phyloP scores from a whole-genome alignment of 495 filamentous ascomycete genomes.

The Clavariopsis aquatica region DNA sequence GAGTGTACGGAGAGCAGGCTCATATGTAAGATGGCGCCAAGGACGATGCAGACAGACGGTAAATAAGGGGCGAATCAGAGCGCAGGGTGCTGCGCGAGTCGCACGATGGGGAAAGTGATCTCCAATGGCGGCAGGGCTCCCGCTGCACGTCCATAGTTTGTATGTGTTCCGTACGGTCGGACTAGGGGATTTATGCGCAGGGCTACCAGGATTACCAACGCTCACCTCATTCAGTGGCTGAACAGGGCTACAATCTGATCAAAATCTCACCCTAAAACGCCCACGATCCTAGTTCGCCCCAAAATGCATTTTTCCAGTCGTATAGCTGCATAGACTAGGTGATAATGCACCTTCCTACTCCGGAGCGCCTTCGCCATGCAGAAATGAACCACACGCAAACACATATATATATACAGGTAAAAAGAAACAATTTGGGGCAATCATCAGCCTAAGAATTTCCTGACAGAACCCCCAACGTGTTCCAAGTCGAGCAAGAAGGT shows the following conservation, averaged over 20 bases:
- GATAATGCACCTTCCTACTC: background rate
- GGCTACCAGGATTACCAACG: too few relatives aligned
- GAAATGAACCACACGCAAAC: background rate
- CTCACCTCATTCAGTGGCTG: too few relatives aligned
- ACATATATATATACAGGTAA: constrained; percentile 6
- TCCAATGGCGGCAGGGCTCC: background rate
- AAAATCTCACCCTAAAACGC: constrained; percentile 5
- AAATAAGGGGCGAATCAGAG: constrained; percentile 3
- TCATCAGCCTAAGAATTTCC: constrained; percentile 67
- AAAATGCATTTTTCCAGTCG: background rate
- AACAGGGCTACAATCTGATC: background rate
- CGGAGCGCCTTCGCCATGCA: constrained; percentile 5
- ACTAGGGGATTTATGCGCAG: background rate
- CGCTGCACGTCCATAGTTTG: background rate
- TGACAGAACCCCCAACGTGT: constrained; percentile 81
- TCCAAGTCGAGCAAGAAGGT: constrained; percentile 93
- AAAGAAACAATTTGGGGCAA: constrained; percentile 8
- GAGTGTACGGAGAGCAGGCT: background rate
- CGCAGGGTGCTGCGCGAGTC: background rate
- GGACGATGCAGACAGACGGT: background rate
- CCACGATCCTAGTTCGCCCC: background rate
- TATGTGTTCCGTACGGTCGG: background rate
- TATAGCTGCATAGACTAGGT: too few relatives aligned
- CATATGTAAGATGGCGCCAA: background rate
- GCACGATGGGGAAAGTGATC: constrained; percentile 2